Evolutionary conservation across 208 protist genomes (phyloP), one percentile per base, ranked within the genome.

Genomic region (Leptomonas pyrrhocoris): DNA sequence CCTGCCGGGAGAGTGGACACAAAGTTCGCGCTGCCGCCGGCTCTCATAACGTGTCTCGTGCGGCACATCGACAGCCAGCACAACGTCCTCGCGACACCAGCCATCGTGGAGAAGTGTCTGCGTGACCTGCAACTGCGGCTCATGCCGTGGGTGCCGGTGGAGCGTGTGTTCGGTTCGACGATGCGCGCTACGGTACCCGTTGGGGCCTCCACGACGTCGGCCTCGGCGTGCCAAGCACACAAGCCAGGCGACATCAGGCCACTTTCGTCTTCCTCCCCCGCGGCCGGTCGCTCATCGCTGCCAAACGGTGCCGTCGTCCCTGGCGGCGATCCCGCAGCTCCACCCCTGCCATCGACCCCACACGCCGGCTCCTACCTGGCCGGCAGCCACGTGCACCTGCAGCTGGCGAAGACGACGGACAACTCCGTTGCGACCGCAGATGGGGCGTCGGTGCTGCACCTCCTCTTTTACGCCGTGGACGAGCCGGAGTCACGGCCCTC

Each of bases 331-430:
- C 43, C 53, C 28, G 42, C 53, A 12, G 27, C 56, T 15, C 31
- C 51, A 46, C 54, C 57, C 4, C 23, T 66, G 0, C 49, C 38
- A 9, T 45, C 50, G 18, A 63, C 65, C n/a, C 61, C 50, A 36
- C 67, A 54, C 36, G 68, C 46, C 5, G 59, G 65, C 69, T 64
- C 67, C 13, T 76, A 69, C 30, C 61, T 77, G 18, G 68, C 77
- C 13, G 80, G 83, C n/a, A 87, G 76, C 45, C 77, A 71, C 60
- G 65, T 90, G 9, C 66, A 55, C 13, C 73, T 93, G 34, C 84
- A 90, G 65, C 88, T 93, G 40, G 83, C 83, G 31, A 93, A 93
- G 68, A 80, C 85, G 0, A 70, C 81, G 36, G 81, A 90, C 60
- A 67, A 88, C 27, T 78, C 74, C 61, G 46, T 74, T 28, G 56